phyloP scores from a whole-genome alignment of 1,284 basidiomycete species.

The Boletus sp. region DNA sequence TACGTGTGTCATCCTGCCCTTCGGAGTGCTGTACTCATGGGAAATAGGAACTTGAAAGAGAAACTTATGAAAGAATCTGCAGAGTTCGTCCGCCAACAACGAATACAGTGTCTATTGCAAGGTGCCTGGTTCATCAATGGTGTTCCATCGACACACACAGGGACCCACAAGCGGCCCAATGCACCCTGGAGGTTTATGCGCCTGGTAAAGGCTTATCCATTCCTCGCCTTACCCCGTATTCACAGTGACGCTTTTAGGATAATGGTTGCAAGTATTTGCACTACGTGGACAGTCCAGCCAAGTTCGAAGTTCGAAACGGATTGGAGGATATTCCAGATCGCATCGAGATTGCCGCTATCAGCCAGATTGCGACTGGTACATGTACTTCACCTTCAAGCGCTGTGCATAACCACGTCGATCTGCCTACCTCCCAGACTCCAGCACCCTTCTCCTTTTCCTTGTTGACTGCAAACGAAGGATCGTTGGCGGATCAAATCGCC shows the following conservation, averaged over 20 bases:
- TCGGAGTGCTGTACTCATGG: constrained; percentile 4
- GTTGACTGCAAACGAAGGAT: constrained; percentile 68
- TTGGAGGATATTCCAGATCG: constrained; percentile 85
- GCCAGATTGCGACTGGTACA: constrained; percentile 77
- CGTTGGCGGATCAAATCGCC: constrained; percentile 84
- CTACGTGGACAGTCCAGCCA: constrained; percentile 76
- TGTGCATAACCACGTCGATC: constrained; percentile 56
- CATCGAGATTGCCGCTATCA: constrained; percentile 78
- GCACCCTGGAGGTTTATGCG: constrained; percentile 79
- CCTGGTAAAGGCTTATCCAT: constrained; percentile 45
- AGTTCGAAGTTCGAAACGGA: constrained; percentile 76
- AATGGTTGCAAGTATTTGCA: constrained; percentile 76
- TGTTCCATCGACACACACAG: constrained; percentile 48
- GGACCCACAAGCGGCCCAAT: constrained; percentile 51
- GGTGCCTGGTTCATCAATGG: constrained; percentile 92
- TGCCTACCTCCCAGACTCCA: constrained; percentile 51
- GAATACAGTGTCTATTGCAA: constrained; percentile 83
- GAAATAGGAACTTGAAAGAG: constrained; percentile 74
- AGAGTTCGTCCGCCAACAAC: constrained; percentile 89
- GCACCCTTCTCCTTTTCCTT: constrained; percentile 83
- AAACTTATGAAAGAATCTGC: constrained; percentile 90
- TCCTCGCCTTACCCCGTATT: constrained; percentile 1
- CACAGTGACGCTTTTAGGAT: constrained; percentile 48
- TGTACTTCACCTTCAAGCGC: constrained; percentile 67
- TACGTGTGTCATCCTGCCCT: constrained; percentile 37